Percentiles rank a stretch among this genome's conserved stretches.
Conservation (phyloP, 257 asterid genomes). For the Nicotiana knightiana region DNA sequence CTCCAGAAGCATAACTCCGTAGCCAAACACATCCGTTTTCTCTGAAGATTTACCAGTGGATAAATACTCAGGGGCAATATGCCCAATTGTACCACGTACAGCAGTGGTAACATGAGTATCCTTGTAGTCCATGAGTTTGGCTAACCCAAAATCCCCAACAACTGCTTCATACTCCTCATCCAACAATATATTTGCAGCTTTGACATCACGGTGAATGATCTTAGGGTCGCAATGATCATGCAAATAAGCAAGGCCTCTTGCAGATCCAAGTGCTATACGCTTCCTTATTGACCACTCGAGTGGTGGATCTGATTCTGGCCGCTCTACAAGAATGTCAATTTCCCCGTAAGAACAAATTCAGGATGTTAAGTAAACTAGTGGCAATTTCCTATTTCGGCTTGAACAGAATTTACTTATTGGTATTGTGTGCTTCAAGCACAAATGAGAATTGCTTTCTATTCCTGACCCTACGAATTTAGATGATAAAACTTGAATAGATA, state of each 20-base stretch:
- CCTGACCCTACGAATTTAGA: background rate
- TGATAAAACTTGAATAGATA: background rate
- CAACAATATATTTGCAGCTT: conserved; percentile 80
- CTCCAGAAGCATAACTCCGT: conserved; percentile 96
- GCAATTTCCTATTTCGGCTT: background rate
- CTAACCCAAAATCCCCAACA: conserved; percentile 92
- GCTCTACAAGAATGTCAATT: conserved; percentile 35
- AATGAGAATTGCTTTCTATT: background rate
- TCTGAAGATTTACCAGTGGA: conserved; percentile 83
- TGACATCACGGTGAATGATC: conserved; percentile 87
- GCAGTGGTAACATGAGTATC: conserved; percentile 93
- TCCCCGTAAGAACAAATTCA: background rate
- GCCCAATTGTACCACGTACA: conserved; percentile 86
- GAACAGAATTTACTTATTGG: background rate
- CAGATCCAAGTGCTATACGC: conserved; percentile 77
- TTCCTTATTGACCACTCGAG: conserved; percentile 79
- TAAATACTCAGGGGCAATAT: conserved; percentile 80
- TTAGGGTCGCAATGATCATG: conserved; percentile 91
- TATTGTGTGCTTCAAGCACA: background rate
- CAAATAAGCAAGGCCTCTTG: conserved; percentile 88
- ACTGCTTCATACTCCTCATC: conserved; percentile 95
- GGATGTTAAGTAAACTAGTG: background rate
- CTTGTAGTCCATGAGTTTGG: conserved; percentile 92
- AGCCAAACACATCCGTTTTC: conserved; percentile 89
- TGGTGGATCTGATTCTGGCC: conserved; percentile 57